Evolutionary conservation across 257 asterid genomes (phyloP), one percentile per base, ranked within the genome.

Genomic region (Coffea eugenioides): DNA sequence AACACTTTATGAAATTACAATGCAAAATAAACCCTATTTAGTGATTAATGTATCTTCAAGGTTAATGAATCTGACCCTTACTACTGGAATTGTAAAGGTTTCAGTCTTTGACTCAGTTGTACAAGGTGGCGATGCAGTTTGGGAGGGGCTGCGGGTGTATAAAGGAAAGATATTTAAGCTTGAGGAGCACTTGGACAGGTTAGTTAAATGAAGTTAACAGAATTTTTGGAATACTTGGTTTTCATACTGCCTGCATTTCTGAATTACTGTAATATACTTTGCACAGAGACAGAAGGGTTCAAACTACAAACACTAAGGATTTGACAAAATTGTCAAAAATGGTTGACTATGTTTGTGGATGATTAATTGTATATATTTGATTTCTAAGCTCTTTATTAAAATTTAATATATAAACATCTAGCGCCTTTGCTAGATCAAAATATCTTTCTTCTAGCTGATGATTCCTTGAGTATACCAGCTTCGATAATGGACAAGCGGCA

Each of bases 81-180:
- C 71, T 82, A 43, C 67, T 76, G 43, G 46, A 77, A 15, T 80
- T 86, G 81, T 85, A 71, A 80, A 94, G 97, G 94, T 94, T 80
- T 92, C 98, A 68, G 96, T 92, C 52, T 90, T 94, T 79, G 98
- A 94, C 88, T 94, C 98, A 25, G 84, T 92, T 85, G 93, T 92
- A 85, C 98, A 94, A 91, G 98, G 97, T 52, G 98, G 98, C 79
- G 98, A 94, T 87, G 97, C 90, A 84, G 97, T 89, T 82, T 92
- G 98, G 97, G 98, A 94, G 82, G 98, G 97, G 56, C 97, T 94
- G 80, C 92, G 97, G 71, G 83, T 94, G 75, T 94, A 94, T 72
- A 69, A 80, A 5, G 94, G 96, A 80, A 94, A 91, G 87, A 73
- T 92, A 80, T 94, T 94, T 75, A 94, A 94, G 86, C 90, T 94